phyloP scores from a whole-genome alignment of 179 eudicot genomes.

The Corrigiola litoralis region DNA sequence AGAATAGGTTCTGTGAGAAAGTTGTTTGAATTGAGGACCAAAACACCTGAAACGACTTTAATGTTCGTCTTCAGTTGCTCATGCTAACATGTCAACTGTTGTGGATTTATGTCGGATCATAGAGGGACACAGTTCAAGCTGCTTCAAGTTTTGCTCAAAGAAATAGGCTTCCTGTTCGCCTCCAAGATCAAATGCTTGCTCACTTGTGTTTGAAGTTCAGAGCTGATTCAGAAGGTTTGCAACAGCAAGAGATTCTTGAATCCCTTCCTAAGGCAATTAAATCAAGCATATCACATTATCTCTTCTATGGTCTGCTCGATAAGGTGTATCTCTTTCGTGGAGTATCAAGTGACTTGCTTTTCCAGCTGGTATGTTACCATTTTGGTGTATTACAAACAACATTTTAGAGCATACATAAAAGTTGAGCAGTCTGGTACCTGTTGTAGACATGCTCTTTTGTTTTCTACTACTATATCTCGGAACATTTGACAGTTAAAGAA shows the following conservation, averaged over 20 bases:
- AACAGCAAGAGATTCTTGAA: constrained; percentile 69
- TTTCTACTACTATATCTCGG: too few relatives aligned
- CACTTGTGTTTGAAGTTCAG: constrained; percentile 64
- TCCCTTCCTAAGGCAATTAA: constrained; percentile 74
- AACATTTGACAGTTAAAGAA: too few relatives aligned
- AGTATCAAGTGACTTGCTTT: constrained; percentile 78
- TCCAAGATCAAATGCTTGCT: constrained; percentile 81
- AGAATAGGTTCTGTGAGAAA: background rate
- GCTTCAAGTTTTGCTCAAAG: constrained; percentile 67
- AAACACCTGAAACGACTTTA: background rate
- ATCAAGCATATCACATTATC: constrained; percentile 57
- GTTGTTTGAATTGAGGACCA: background rate
- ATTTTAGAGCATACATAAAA: too few relatives aligned
- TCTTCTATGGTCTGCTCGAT: constrained; percentile 59
- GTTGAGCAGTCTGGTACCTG: too few relatives aligned
- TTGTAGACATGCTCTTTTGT: too few relatives aligned
- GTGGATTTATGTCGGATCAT: constrained; percentile 9
- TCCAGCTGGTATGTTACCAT: constrained; percentile 58
- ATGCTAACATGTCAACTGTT: constrained; percentile 5
- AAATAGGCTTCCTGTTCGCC: constrained; percentile 55
- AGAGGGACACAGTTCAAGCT: constrained; percentile 80
- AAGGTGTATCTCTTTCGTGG: constrained; percentile 63
- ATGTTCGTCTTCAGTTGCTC: background rate
- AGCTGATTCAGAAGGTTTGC: constrained; percentile 75
- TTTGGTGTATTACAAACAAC: too few relatives aligned